Evolutionary conservation across 805 yeast species (phyloP).

Genomic region (Pichia occidentalis): DNA sequence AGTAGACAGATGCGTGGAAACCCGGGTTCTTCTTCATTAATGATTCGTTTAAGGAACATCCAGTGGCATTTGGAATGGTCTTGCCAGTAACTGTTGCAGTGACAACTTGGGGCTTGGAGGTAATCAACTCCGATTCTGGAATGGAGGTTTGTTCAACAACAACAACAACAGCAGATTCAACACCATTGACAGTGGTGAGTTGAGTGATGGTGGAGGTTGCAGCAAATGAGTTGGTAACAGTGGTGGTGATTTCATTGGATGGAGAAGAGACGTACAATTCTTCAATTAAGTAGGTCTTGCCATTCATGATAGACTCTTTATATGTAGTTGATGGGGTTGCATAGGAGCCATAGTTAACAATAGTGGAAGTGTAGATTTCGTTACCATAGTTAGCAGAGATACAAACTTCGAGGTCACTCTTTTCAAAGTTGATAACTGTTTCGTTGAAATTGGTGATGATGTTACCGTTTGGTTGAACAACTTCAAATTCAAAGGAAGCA

Average conservation of each 20-base stretch:
- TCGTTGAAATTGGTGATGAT: conserved; percentile 8
- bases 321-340: not conserved
- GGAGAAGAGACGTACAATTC: not conserved
- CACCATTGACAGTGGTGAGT: not conserved
- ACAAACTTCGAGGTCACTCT: conserved; percentile 3
- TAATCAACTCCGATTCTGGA: not conserved
- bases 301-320: not conserved
- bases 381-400: conserved; percentile 1
- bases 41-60: conserved; percentile 3
- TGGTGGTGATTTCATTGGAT: not conserved
- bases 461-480: conserved; percentile 13
- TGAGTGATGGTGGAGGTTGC: conserved; percentile 3
- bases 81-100: conserved; percentile 5
- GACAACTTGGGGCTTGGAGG: not conserved
- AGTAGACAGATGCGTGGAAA: conserved; percentile 8
- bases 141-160: conserved; percentile 6
- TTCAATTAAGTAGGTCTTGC: conserved; percentile 1
- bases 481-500: conserved; percentile 12
- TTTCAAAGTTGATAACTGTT: conserved; percentile 7
- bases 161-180: conserved; percentile 2
- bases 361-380: not conserved
- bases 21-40: conserved; percentile 1
- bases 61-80: conserved; percentile 2
- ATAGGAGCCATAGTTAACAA: not conserved
- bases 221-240: conserved; percentile 4